phyloP scores from a whole-genome alignment of 2,329 filamentous ascomycete genomes.

The Apiospora pterosperma region DNA sequence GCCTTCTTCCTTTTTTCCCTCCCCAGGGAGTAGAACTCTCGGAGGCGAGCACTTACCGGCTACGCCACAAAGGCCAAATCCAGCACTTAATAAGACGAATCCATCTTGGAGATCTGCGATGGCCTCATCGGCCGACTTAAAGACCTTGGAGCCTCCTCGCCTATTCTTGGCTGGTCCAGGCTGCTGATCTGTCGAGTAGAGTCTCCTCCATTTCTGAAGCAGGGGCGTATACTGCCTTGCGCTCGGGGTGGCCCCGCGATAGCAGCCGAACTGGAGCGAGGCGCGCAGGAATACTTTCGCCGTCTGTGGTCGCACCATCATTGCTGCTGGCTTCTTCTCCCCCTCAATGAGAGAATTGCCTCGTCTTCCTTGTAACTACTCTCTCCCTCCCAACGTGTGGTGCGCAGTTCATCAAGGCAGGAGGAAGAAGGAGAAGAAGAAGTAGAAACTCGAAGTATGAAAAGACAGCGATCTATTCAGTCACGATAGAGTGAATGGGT shows the following conservation, averaged over 20 bases:
- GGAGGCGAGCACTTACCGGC: slow-evolving; percentile 46
- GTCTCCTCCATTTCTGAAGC: slow-evolving; percentile 6
- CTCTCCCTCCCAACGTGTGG: not conserved
- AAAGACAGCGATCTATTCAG: too few relatives aligned
- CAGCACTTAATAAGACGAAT: slow-evolving; percentile 69
- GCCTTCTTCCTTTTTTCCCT: too few relatives aligned
- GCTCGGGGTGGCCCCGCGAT: slow-evolving; percentile 19
- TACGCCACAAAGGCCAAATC: slow-evolving; percentile 80
- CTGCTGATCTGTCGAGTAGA: slow-evolving; percentile 19
- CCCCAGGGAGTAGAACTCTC: not conserved
- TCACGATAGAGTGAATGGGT: not conserved
- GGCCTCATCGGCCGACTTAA: slow-evolving; percentile 59
- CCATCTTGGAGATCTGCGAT: slow-evolving; percentile 69
- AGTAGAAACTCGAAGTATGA: not conserved
- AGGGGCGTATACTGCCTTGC: slow-evolving; percentile 13
- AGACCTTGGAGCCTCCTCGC: slow-evolving; percentile 44
- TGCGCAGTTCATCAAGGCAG: not conserved
- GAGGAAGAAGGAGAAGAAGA: not conserved
- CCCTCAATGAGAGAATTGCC: not conserved
- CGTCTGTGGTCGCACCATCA: not conserved
- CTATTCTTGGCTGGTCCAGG: slow-evolving; percentile 13
- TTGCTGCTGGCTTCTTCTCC: not conserved
- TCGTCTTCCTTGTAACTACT: not conserved
- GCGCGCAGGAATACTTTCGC: slow-evolving; percentile 14
- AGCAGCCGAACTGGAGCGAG: slow-evolving; percentile 22